Conservation (phyloP, 1,284 basidiomycete genomes). For the Pseudozyma sp. region DNA sequence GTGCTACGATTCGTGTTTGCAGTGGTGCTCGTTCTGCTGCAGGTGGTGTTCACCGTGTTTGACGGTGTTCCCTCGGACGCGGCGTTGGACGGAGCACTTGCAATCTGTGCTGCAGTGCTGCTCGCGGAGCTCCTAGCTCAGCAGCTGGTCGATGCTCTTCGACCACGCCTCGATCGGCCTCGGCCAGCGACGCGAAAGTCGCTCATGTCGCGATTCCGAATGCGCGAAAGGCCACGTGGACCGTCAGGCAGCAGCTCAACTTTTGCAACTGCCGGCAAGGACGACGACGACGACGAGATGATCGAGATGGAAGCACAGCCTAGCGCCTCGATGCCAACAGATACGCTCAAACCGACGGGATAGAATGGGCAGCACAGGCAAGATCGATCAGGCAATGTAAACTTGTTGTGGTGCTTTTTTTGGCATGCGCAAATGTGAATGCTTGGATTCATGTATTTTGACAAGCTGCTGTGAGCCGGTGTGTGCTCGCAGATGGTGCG, state of each 20-base stretch:
- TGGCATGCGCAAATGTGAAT: conserved; percentile 5
- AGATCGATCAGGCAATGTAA: not conserved
- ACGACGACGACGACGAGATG: conserved; percentile 10
- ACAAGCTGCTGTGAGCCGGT: conserved; percentile 1
- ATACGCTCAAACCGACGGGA: no score
- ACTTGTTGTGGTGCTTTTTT: conserved; percentile 3
- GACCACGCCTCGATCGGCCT: conserved; percentile 12
- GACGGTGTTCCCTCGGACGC: conserved; percentile 18
- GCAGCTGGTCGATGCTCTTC: conserved; percentile 22
- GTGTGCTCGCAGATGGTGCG: not conserved
- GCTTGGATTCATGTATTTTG: conserved; percentile 4
- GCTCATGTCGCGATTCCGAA: not conserved
- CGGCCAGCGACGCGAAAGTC: conserved; percentile 1
- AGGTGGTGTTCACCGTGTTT: conserved; percentile 34
- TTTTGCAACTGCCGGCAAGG: not conserved
- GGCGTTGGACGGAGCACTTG: conserved; percentile 32
- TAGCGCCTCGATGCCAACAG: no score
- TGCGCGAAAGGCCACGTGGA: not conserved
- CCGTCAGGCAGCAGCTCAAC: conserved; percentile 7
- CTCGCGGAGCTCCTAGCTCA: conserved; percentile 36
- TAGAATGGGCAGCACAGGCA: not conserved
- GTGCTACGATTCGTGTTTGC: conserved; percentile 26
- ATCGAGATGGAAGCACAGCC: conserved; percentile 19
- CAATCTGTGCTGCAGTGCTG: conserved; percentile 35
- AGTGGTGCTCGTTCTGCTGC: conserved; percentile 22